Conservation (phyloP, 202 grass and related monocot genomes). For the Dendrocalamus latiflorus region DNA sequence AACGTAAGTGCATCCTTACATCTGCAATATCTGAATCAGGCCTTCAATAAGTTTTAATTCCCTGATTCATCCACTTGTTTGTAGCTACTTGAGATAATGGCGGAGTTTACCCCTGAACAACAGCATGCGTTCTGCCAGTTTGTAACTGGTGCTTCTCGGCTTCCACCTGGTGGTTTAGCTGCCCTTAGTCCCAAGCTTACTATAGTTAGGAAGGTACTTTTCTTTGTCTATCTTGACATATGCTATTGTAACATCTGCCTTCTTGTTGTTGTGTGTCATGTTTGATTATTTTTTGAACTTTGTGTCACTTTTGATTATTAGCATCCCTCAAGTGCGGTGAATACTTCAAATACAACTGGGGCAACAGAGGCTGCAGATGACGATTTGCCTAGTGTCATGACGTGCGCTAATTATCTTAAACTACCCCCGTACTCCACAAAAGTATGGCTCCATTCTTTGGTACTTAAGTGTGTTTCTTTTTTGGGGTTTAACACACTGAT, state of each 20-base stretch:
- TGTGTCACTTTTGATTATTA: slow-evolving; percentile 19
- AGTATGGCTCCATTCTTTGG: not conserved
- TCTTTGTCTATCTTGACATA: not conserved
- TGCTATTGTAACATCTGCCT: not conserved
- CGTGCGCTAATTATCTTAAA: slow-evolving; percentile 71
- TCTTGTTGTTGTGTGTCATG: not conserved
- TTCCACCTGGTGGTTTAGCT: slow-evolving; percentile 61
- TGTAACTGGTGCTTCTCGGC: slow-evolving; percentile 59
- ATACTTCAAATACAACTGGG: slow-evolving; percentile 33
- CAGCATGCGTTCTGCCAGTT: slow-evolving; percentile 63
- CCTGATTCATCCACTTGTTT: slow-evolving; percentile 14
- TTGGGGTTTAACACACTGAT: not conserved
- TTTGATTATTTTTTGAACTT: slow-evolving; percentile 3
- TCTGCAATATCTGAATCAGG: not conserved
- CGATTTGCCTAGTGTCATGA: slow-evolving; percentile 72
- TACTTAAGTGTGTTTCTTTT: not conserved
- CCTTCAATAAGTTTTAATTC: not conserved
- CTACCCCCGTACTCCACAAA: slow-evolving; percentile 61
- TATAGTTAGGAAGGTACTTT: slow-evolving; percentile 52
- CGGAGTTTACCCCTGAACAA: slow-evolving; percentile 1
- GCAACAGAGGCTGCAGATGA: slow-evolving; percentile 42
- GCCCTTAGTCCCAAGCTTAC: slow-evolving; percentile 64
- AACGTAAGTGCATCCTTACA: slow-evolving; percentile 34
- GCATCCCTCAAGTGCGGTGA: slow-evolving; percentile 42
- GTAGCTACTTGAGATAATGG: slow-evolving; percentile 55